These are phyloP conservation scores for Magnaporthiopsis rhizophila DNA, from an alignment of 2,329 filamentous ascomycete genomes.

Conservation along the genomic window DNA sequence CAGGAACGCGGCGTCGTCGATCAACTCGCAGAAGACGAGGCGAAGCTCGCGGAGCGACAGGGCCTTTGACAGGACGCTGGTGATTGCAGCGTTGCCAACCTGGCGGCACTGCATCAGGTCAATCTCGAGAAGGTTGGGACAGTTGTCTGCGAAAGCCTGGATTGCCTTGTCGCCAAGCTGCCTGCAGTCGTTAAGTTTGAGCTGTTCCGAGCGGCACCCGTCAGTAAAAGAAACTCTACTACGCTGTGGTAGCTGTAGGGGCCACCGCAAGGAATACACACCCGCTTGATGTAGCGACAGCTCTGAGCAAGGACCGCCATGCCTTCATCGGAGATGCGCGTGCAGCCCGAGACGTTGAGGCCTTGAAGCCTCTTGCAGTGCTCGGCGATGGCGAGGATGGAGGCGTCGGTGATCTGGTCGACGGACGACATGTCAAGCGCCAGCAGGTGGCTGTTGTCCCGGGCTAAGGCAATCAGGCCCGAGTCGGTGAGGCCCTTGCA, in stretches of 20 bases:
- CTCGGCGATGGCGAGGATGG: constrained; percentile 67
- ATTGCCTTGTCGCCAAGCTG: constrained; percentile 78
- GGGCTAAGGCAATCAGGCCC: constrained; percentile 71
- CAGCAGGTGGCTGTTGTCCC: constrained; percentile 71
- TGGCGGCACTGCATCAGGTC: constrained; percentile 80
- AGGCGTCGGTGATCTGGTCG: constrained; percentile 74
- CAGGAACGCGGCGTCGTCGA: constrained; percentile 85
- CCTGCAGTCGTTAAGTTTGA: constrained; percentile 91
- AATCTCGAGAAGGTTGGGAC: constrained; percentile 90
- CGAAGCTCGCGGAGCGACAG: constrained; percentile 84
- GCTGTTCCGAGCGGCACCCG: constrained; percentile 33
- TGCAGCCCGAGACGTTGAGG: constrained; percentile 84
- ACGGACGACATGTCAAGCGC: constrained; percentile 86
- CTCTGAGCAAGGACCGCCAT: constrained; percentile 71
- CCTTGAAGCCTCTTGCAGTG: constrained; percentile 84
- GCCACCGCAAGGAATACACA: constrained; percentile 33
- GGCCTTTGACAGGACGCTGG: constrained; percentile 68
- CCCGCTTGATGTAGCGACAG: constrained; percentile 81
- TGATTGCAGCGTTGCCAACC: constrained; percentile 78
- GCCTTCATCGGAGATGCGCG: constrained; percentile 77
- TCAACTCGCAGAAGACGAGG: constrained; percentile 73
- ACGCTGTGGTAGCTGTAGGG: background rate
- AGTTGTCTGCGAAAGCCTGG: constrained; percentile 77
- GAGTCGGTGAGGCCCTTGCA: constrained; percentile 79
- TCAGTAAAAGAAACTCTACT: background rate